Evolutionary conservation across 2,329 filamentous ascomycete species (phyloP).

Genomic region (Alternaria brassicae): DNA sequence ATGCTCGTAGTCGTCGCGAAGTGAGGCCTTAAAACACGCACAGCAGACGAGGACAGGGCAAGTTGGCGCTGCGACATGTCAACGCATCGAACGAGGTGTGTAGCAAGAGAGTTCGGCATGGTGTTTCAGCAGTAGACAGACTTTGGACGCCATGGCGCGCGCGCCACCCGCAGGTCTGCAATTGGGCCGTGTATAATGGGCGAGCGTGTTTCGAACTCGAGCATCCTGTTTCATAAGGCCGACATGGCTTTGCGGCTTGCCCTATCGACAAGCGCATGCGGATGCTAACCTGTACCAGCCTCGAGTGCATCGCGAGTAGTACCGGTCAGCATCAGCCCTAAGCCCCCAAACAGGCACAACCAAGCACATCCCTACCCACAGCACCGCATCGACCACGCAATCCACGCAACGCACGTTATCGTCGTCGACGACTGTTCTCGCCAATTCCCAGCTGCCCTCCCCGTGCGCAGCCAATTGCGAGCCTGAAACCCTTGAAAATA

Average conservation of each 20-base stretch:
- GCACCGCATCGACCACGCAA: constrained; percentile 3
- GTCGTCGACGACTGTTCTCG: background rate
- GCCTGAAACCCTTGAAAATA: constrained; percentile 23
- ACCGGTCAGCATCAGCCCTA: constrained; percentile 29
- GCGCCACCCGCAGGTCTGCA: constrained; percentile 2
- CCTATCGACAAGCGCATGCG: constrained; percentile 25
- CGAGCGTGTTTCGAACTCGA: constrained; percentile 31
- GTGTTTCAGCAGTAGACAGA: constrained; percentile 25
- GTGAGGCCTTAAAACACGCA: constrained; percentile 1
- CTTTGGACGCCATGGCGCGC: background rate
- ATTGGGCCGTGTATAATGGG: constrained; percentile 22
- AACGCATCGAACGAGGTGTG: constrained; percentile 15
- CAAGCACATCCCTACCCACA: constrained; percentile 11
- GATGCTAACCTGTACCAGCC: background rate
- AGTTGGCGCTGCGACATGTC: constrained; percentile 18
- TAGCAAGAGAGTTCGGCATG: constrained; percentile 16
- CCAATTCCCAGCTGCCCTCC: background rate
- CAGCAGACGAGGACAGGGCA: constrained; percentile 9
- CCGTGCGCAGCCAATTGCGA: constrained; percentile 8
- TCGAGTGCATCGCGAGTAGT: constrained; percentile 20
- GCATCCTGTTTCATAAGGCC: constrained; percentile 10
- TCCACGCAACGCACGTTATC: constrained; percentile 1
- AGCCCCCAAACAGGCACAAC: constrained; percentile 20
- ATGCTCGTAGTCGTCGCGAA: background rate
- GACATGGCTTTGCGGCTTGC: constrained; percentile 11